Evolutionary conservation across 2,329 filamentous ascomycete species (phyloP), one percentile per base, ranked within the genome.

Genomic region (Alternaria ventricosa): DNA sequence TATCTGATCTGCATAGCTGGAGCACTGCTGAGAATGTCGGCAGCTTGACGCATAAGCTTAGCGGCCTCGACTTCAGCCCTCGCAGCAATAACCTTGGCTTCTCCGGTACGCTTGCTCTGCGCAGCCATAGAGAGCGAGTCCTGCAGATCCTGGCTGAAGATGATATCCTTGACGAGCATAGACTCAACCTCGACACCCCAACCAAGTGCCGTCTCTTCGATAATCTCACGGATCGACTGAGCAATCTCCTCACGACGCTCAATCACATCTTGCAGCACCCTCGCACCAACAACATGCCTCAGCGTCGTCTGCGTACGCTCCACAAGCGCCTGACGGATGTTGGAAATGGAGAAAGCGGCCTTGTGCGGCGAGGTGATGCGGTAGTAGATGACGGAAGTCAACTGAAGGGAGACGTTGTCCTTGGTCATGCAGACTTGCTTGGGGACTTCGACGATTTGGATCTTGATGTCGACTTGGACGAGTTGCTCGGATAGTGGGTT

Each of bases 351-450:
- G 79, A 98, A 99, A 64, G 96, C 95, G 63, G 95, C 94, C 84
- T 97, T 97, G 87, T 98, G 95, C 1, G 96, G 96, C 27, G 92
- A 92, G 59, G 91, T 92, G 77, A 99, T 95, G 86, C 97, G 94
- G 85, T 99, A 99, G 87, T 99, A 99, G 83, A 99, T 97, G 79
- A 99, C 96, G 6, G 93, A 97, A 51, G 94, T 98, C 71, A 99
- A 87, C 74, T 94, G 90, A 45, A 99, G 87, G 49, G 92, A 97
- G 68, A 98, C 96, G 76, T 99, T 99, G 86, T 99, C 96, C 85
- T 98, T 98, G 80, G 96, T 99, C 94, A 99, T 99, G 86, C 96
- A 98, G 66, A 95, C 89, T 83, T 99, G 96, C 82, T 94, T 90
- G 18, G 95, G 95, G 23, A 99, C 96, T 85, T 99, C 91, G 80